Evolutionary conservation across 2,329 filamentous ascomycete species (phyloP), one percentile per base, ranked within the genome.

Genomic region (Tricladium varicosporioides): DNA sequence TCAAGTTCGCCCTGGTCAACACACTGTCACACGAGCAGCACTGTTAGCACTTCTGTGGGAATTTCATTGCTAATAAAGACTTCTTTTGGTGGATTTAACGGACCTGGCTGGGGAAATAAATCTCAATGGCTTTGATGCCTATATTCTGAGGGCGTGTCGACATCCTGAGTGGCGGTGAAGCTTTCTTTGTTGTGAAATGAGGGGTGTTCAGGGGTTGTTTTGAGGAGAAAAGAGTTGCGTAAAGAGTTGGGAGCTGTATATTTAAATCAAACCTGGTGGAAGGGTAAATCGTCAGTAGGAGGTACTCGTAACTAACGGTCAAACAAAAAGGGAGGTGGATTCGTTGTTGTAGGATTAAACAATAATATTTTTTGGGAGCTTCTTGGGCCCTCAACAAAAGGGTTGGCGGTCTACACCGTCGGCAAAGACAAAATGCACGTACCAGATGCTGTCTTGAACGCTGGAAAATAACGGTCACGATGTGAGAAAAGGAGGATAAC

Each of bases 71-170:
- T 27, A 27, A 4, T 27, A 7, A 27, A 27, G 22, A 7, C 22
- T 27, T 27, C 22, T 27, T 27, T 27, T 27, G 22, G 22, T 7
- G 22, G 7, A 40, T 36, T 14, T n/a, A 19, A 22, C 33, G 11
- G 76, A 93, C 90, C 85, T 93, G 90, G 74, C 82, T 89, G 64
- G 90, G 90, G 72, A 91, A 90, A 76, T 94, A 94, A 72, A 94
- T 84, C 74, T 94, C 90, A 75, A 94, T 90, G 87, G 89, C 90
- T 80, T 94, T 93, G 74, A 94, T 92, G 82, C 90, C 90, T 75
- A 94, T 87, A 78, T 93, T 93, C 76, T 92, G 85, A 64, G 90
- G 88, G 76, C 88, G 87, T 67, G 86, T 74, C 72, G 88, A 82
- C 88, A 92, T 92, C 45, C 48, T 67, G 60, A 52, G 62, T 54